Evolutionary conservation across 139 green algal genomes (phyloP).

Genomic region (Pleodorina starrii): DNA sequence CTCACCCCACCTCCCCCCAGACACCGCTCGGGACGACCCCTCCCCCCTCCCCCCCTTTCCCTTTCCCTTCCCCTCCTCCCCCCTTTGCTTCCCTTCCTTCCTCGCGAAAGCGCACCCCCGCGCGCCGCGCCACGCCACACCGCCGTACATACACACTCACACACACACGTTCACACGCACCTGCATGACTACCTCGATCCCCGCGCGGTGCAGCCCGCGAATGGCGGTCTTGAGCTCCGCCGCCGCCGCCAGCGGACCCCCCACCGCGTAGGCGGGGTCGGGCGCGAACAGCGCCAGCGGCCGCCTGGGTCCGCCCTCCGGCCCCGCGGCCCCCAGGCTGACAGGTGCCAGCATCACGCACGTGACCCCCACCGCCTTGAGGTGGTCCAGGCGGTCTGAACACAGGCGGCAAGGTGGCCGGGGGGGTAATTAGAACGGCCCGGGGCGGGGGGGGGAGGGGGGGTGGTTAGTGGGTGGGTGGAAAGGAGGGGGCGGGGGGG

Average conservation of each 20-base stretch:
- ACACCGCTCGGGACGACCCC: too few relatives aligned
- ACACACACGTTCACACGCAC: constrained; percentile 31
- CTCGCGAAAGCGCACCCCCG: too few relatives aligned
- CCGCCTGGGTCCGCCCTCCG: neutral
- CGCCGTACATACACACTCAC: neutral
- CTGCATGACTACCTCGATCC: constrained; percentile 82
- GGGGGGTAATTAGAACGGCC: too few relatives aligned
- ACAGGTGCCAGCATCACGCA: constrained; percentile 74
- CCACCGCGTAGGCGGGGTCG: constrained; percentile 40
- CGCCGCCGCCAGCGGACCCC: constrained; percentile 54
- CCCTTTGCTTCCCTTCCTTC: too few relatives aligned
- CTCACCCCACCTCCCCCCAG: too few relatives aligned
- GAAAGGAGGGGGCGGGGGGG: too few relatives aligned
- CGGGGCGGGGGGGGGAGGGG: too few relatives aligned
- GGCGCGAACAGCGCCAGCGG: constrained; percentile 42
- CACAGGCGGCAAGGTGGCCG: too few relatives aligned
- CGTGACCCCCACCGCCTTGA: constrained; percentile 61
- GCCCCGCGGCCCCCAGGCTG: constrained; percentile 12
- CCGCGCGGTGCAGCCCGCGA: constrained; percentile 66
- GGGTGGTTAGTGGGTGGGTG: too few relatives aligned
- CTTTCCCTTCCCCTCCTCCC: too few relatives aligned
- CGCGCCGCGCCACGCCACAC: too few relatives aligned
- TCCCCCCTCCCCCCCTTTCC: too few relatives aligned
- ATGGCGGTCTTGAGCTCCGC: constrained; percentile 77
- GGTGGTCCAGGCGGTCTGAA: constrained; percentile 33